phyloP scores from a whole-genome alignment of 2,329 filamentous ascomycete species.

The Oidium heveae region DNA sequence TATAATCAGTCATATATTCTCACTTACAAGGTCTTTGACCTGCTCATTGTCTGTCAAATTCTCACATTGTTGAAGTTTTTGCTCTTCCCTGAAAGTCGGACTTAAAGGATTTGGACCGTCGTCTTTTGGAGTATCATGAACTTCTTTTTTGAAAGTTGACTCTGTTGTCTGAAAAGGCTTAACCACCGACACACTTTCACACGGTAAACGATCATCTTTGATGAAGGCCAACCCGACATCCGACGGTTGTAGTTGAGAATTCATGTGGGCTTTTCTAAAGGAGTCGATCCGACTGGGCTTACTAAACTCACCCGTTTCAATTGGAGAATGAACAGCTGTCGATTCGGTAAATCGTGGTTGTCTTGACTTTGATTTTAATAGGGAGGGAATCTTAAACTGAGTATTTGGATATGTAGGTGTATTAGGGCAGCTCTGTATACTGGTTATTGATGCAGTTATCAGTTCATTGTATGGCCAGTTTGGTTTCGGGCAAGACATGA shows the following conservation, averaged over 20 bases:
- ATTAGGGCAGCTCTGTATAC: slow-evolving; percentile 11
- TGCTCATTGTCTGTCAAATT: slow-evolving; percentile 63
- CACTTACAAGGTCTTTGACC: slow-evolving; percentile 60
- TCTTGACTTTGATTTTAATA: slow-evolving; percentile 16
- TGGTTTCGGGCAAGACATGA: slow-evolving; percentile 3
- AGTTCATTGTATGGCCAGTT: slow-evolving; percentile 6
- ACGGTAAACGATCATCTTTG: slow-evolving; percentile 22
- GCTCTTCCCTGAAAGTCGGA: slow-evolving; percentile 77
- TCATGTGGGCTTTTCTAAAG: slow-evolving; percentile 19
- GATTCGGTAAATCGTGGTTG: slow-evolving; percentile 63
- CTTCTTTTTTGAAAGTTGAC: slow-evolving; percentile 69
- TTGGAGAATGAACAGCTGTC: slow-evolving; percentile 52
- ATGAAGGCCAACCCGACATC: slow-evolving; percentile 91
- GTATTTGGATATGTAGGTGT: slow-evolving; percentile 14
- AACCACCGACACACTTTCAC: slow-evolving; percentile 18
- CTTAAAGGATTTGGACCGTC: slow-evolving; percentile 56
- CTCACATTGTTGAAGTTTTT: slow-evolving; percentile 66
- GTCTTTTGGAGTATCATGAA: slow-evolving; percentile 57
- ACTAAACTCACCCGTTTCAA: slow-evolving; percentile 25
- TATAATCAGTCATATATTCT: slow-evolving; percentile 19
- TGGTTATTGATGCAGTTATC: slow-evolving; percentile 5
- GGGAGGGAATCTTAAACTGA: slow-evolving; percentile 29
- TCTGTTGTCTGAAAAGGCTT: slow-evolving; percentile 39
- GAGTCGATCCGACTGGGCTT: background rate
- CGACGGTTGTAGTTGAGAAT: slow-evolving; percentile 32